Percentiles rank a stretch among this genome's conserved stretches.
Evolutionary conservation across 805 yeast species (phyloP).

Genomic region (Ogataea kodamae): DNA sequence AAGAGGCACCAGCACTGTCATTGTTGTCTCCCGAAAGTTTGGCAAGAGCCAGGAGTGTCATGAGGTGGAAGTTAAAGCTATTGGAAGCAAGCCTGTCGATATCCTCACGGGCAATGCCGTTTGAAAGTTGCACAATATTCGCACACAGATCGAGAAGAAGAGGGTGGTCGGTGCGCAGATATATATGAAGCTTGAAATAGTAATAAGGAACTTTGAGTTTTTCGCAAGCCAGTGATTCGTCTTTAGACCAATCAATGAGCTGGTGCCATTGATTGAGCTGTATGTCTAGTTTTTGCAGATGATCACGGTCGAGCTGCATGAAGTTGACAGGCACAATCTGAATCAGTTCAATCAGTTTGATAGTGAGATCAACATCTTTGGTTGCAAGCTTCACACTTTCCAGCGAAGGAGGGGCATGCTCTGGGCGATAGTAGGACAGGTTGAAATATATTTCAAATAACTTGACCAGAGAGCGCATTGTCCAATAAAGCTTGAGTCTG

Average conservation of each 20-base stretch:
- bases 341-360: conserved; percentile 33
- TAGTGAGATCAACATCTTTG: conserved; percentile 33
- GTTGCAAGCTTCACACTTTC: conserved; percentile 34
- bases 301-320: conserved; percentile 19
- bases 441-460: conserved; percentile 30
- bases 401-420: conserved; percentile 32
- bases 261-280: conserved; percentile 29
- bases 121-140: conserved; percentile 15
- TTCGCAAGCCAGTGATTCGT: conserved; percentile 24
- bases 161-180: conserved; percentile 10
- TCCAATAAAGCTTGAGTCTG: conserved; percentile 44
- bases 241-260: conserved; percentile 18
- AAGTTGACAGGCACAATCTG: conserved; percentile 32
- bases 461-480: conserved; percentile 34
- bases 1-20: conserved; percentile 1
- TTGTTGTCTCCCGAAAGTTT: conserved; percentile 12
- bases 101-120: conserved; percentile 21
- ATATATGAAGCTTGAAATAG: conserved; percentile 29
- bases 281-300: conserved; percentile 21
- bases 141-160: conserved; percentile 19
- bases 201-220: conserved; percentile 31
- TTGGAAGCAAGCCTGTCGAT: conserved; percentile 28
- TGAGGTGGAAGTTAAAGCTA: conserved; percentile 32
- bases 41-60: conserved; percentile 26
- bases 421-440: conserved; percentile 18